Conservation (phyloP, 352 stramenopile species). For the Blastocystis sp. region DNA sequence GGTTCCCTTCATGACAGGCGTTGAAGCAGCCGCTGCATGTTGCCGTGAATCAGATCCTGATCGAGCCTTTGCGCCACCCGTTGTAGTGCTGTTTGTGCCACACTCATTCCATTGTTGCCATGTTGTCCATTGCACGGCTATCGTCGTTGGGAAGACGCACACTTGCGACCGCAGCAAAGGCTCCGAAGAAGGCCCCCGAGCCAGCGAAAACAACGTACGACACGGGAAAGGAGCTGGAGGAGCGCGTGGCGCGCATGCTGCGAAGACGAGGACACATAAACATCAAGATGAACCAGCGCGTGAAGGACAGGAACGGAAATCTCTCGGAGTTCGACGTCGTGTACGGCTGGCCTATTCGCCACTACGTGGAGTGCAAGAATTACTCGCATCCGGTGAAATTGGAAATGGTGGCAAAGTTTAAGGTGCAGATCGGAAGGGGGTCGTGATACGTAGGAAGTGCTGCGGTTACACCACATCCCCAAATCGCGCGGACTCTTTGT, state of each 20-base stretch:
- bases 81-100: not conserved
- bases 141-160: conserved; percentile 4
- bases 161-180: conserved; percentile 32
- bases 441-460: conserved; percentile 45
- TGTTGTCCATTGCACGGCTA: conserved; percentile 23
- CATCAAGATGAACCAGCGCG: conserved; percentile 66
- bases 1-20: conserved; percentile 21
- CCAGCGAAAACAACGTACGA: conserved; percentile 58
- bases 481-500: conserved; percentile 70
- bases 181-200: not conserved
- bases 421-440: not conserved
- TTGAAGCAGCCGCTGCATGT: conserved; percentile 64
- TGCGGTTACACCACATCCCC: conserved; percentile 53
- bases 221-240: conserved; percentile 62
- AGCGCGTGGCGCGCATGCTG: conserved; percentile 57
- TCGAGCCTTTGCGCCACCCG: conserved; percentile 34
- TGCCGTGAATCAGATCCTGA: conserved; percentile 59
- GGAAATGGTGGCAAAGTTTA: conserved; percentile 73
- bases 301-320: conserved; percentile 72
- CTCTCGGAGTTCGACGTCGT: conserved; percentile 72
- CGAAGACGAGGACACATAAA: conserved; percentile 58
- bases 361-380: conserved; percentile 74
- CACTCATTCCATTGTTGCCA: conserved; percentile 6
- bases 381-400: conserved; percentile 69
- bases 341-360: conserved; percentile 63